Evolutionary conservation across 2,329 filamentous ascomycete genomes (phyloP), one percentile per base, ranked within the genome.

Genomic region (Dactylellina drechsleri): DNA sequence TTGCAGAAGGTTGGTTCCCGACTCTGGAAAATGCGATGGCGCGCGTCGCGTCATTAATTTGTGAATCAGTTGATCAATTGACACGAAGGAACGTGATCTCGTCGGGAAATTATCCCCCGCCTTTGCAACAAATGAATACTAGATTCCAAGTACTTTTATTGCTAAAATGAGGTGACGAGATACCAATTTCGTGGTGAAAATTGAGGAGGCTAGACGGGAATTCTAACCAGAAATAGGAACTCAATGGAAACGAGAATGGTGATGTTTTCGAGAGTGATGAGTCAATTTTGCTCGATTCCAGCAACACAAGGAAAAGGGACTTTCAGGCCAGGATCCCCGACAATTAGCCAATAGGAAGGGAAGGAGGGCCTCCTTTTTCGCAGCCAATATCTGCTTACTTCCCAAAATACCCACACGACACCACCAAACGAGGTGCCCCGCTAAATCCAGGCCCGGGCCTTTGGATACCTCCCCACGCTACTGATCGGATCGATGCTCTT

Each of bases 51-150:
- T 75, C 64, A 65, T 57, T 53, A 6, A 47, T 36, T 36, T 36
- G 31, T 36, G 31, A 36, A 36, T 36, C 31, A 36, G 6, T 36
- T 36, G 10, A 43, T 20, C 26, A 5, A 20, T 45, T 23, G 40
- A 58, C 71, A 60, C 71, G 71, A 53, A 64, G 57, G 64, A 75
- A 75, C 71, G 71, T 75, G 71, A 75, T 60, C 28, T 62, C 56
- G 62, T 58, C 16, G 31, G 36, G 54, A 40, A 49, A 66, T 13
- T 56, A 23, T 10, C 41, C 13, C 49, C 68, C 54, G 67, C 67
- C 54, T 54, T 53, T 59, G 58, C 15, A 64, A 71, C 64, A 1
- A 47, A 7, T 10, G 31, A 36, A 36, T 36, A 8, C 31, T 10
- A 3, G 6, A 36, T 36, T 36, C 6, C 10, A 36, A 8, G 31